Evolutionary conservation across 176 grass and related monocot genomes (phyloP).

Genomic region (Oryza officinalis): DNA sequence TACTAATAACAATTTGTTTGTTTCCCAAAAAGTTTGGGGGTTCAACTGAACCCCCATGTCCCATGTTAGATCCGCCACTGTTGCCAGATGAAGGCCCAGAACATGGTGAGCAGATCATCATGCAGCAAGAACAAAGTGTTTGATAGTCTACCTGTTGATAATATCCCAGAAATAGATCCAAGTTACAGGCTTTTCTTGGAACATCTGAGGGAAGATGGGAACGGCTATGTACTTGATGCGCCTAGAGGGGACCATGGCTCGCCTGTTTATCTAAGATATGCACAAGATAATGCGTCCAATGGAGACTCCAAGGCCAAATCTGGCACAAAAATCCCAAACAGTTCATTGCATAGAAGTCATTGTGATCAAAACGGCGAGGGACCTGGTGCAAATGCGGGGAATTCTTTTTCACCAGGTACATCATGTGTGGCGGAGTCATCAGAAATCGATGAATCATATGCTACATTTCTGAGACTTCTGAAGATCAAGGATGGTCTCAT

Average conservation of each 20-base stretch:
- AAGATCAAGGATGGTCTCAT: conserved; percentile 56
- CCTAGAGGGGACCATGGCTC: conserved; percentile 38
- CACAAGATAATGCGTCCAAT: background rate
- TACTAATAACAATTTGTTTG: no score
- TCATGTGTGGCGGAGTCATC: background rate
- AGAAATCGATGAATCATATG: conserved; percentile 43
- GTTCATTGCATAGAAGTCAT: background rate
- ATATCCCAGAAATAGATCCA: conserved; percentile 42
- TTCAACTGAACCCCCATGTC: no score
- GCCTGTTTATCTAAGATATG: conserved; percentile 46
- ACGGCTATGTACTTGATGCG: conserved; percentile 25
- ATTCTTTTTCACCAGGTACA: conserved; percentile 1
- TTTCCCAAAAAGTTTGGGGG: no score
- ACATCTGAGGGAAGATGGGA: conserved; percentile 38
- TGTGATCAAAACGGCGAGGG: background rate
- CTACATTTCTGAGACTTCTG: conserved; percentile 45
- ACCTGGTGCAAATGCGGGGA: background rate
- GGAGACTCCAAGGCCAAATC: background rate
- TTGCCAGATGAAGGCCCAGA: conserved; percentile 21
- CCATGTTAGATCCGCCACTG: no score
- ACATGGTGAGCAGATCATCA: background rate
- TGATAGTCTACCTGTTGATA: background rate
- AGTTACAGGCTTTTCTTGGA: conserved; percentile 52
- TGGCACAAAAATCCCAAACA: background rate
- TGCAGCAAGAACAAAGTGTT: conserved; percentile 26